phyloP scores from a whole-genome alignment of 2,329 filamentous ascomycete genomes.

The Fusarium sp. region DNA sequence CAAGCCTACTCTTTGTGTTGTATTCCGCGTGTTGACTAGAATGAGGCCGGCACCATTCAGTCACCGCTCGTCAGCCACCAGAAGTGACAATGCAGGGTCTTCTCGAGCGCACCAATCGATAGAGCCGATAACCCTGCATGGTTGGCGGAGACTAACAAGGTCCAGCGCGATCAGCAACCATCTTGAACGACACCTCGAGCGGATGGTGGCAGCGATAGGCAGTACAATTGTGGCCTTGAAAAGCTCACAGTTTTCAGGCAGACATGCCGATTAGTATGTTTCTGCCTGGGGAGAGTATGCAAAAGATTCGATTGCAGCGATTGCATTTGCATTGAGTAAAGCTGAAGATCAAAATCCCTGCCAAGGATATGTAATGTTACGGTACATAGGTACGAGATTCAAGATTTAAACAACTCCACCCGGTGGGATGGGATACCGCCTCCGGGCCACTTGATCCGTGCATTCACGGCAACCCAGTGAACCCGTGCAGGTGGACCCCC shows the following conservation, averaged over 20 bases:
- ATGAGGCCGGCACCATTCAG: slow-evolving; percentile 34
- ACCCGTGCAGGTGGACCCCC: slow-evolving; percentile 14
- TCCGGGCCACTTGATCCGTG: slow-evolving; percentile 25
- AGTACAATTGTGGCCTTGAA: slow-evolving; percentile 15
- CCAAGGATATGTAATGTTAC: not conserved
- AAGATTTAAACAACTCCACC: slow-evolving; percentile 9
- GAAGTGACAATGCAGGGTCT: slow-evolving; percentile 39
- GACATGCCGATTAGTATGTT: not conserved
- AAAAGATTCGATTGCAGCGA: not conserved
- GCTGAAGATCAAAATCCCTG: not conserved
- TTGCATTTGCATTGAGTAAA: not conserved
- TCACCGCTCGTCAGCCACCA: slow-evolving; percentile 39
- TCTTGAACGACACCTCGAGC: slow-evolving; percentile 5
- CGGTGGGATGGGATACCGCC: slow-evolving; percentile 18
- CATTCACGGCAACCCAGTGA: slow-evolving; percentile 2
- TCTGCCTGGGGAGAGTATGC: not conserved
- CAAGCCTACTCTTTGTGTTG: slow-evolving; percentile 17
- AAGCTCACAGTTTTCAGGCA: not conserved
- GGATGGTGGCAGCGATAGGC: slow-evolving; percentile 11
- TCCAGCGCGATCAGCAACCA: slow-evolving; percentile 20
- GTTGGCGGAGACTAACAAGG: slow-evolving; percentile 14
- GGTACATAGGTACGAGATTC: not conserved
- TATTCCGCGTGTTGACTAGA: slow-evolving; percentile 9
- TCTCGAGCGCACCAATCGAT: slow-evolving; percentile 27
- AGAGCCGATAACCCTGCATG: not conserved